These are phyloP conservation scores for Hypoxylon subgilvum DNA, from an alignment of 495 filamentous ascomycete species.

Conservation along the genomic window DNA sequence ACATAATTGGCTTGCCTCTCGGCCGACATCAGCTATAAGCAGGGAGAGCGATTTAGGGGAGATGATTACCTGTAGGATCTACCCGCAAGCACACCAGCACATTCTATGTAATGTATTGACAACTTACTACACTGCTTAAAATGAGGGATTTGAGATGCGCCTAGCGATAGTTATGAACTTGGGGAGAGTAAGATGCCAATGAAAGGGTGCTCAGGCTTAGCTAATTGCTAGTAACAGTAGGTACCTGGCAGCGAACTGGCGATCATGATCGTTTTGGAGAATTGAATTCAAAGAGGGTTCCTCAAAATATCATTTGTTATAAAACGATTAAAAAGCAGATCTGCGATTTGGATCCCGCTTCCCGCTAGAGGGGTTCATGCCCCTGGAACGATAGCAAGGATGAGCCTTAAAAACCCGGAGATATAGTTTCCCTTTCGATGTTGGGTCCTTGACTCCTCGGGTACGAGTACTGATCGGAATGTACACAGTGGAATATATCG, in stretches of 20 bases:
- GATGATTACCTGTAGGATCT: slow-evolving; percentile 18
- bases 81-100: slow-evolving; percentile 16
- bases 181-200: not conserved
- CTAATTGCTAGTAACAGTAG: too few relatives aligned
- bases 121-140: slow-evolving; percentile 23
- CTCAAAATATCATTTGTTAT: slow-evolving; percentile 27
- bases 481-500: too few relatives aligned
- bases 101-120: not conserved
- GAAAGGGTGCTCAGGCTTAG: too few relatives aligned
- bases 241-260: too few relatives aligned
- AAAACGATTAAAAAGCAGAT: slow-evolving; percentile 22
- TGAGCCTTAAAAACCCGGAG: slow-evolving; percentile 15
- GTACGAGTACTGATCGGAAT: too few relatives aligned
- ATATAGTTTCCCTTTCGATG: slow-evolving; percentile 17
- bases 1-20: slow-evolving; percentile 29
- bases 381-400: slow-evolving; percentile 24
- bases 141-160: slow-evolving; percentile 18
- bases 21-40: slow-evolving; percentile 31
- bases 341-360: slow-evolving; percentile 34
- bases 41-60: slow-evolving; percentile 19
- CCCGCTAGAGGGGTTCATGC: slow-evolving; percentile 18
- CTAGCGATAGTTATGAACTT: slow-evolving; percentile 4
- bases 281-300: too few relatives aligned
- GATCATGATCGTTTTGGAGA: too few relatives aligned
- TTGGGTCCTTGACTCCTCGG: too few relatives aligned